Evolutionary conservation across 2,329 filamentous ascomycete genomes (phyloP), one percentile per base, ranked within the genome.

Genomic region (Fusarium redolens): DNA sequence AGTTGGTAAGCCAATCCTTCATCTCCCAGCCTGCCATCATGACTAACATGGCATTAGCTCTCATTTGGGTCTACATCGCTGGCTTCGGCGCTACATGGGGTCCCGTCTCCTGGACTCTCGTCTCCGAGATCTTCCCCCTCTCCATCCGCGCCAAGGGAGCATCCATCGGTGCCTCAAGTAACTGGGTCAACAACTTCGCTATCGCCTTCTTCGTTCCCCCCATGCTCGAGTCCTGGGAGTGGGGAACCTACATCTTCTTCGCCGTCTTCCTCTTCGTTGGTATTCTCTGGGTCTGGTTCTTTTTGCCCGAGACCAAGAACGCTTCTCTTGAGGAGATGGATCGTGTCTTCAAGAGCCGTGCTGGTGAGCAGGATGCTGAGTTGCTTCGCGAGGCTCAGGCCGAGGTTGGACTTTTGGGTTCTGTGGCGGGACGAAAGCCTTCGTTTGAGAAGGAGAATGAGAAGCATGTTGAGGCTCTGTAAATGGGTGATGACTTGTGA

Each of bases 181-280:
- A 85, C 76, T 86, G 84, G 84, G 63, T 81, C 43, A 83, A 82
- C 77, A 86, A 86, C 72, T 87, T 87, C 45, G 81, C 83, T 60
- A 82, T 87, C 17, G 85, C 84, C 7, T 83, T 86, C 41, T 84
- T 82, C 44, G 82, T 84, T 0, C 84, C 83, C 6, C 79, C 82
- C 14, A 87, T 84, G 76, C 68, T 78, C 5, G 65, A 77, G 35
- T 66, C 69, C 0, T 68, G 82, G 68, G 73, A 81, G n/a, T 89
- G 84, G 78, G 87, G 87, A 20, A 87, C 86, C 0, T 90, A 88
- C 75, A 87, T 88, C 68, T 89, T 90, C 81, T 90, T 90, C 71
- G 86, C 86, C 9, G 82, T 82, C 0, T 83, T 87, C 50, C 86
- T 87, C 37, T 79, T 85, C 10, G 76, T 79, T 5, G 83, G 86